phyloP scores from a whole-genome alignment of 208 protist genomes.

The Angomonas deanei region DNA sequence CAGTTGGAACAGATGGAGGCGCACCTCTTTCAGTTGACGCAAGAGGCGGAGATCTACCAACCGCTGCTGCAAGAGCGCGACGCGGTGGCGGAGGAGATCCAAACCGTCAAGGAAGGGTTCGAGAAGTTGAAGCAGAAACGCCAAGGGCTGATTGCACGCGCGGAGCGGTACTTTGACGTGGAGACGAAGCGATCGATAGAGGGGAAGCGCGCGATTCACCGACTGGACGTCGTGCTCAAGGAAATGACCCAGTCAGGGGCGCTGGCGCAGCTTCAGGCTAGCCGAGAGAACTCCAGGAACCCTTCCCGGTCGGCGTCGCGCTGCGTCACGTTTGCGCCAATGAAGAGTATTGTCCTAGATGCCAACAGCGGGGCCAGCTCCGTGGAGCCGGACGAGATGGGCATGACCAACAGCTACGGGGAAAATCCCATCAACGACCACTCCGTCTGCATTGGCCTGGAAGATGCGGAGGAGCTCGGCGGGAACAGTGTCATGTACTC shows the following conservation, averaged over 20 bases:
- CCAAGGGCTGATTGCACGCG: conserved; percentile 21
- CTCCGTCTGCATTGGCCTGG: conserved; percentile 11
- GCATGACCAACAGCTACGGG: conserved; percentile 21
- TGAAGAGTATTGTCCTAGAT: conserved; percentile 58
- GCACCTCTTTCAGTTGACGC: conserved; percentile 20
- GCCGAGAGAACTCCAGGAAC: background rate
- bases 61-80: conserved; percentile 32
- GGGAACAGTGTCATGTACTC: conserved; percentile 49
- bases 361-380: conserved; percentile 19
- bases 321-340: conserved; percentile 38
- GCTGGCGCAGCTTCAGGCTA: conserved; percentile 21
- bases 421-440: conserved; percentile 1
- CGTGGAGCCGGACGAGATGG: conserved; percentile 9
- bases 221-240: conserved; percentile 39
- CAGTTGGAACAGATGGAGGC: conserved; percentile 37
- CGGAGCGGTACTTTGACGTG: conserved; percentile 61
- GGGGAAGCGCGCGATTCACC: conserved; percentile 22
- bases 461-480: conserved; percentile 38
- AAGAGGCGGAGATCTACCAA: conserved; percentile 29
- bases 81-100: conserved; percentile 31
- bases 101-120: conserved; percentile 29
- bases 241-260: conserved; percentile 28
- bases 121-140: conserved; percentile 39
- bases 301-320: conserved; percentile 29
- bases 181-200: conserved; percentile 47